Conservation (phyloP, 768 basidiomycete genomes). For the Leccinum incarnatum region DNA sequence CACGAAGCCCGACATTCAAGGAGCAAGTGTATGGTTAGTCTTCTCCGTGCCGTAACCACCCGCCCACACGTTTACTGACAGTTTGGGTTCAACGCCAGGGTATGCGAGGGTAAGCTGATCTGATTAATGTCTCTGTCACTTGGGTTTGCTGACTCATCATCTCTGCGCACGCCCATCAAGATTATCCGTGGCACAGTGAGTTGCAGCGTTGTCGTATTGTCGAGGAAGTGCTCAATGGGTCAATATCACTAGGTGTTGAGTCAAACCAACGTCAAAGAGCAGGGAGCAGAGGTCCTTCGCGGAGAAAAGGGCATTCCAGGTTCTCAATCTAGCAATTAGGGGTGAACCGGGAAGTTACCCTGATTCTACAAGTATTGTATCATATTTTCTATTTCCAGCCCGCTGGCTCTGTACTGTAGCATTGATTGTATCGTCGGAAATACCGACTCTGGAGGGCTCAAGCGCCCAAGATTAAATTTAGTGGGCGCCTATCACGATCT, state of each 20-base stretch:
- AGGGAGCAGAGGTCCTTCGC: slow-evolving; percentile 52
- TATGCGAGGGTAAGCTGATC: slow-evolving; percentile 26
- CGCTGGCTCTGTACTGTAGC: slow-evolving; percentile 6
- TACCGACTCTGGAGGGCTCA: neutral
- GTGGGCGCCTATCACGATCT: slow-evolving; percentile 13
- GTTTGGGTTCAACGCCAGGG: slow-evolving; percentile 15
- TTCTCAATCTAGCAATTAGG: slow-evolving; percentile 24
- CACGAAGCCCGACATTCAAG: slow-evolving; percentile 48
- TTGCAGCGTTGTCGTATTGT: slow-evolving; percentile 1
- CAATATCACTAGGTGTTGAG: slow-evolving; percentile 21
- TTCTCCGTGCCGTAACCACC: neutral
- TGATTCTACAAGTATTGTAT: neutral
- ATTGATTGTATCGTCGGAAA: neutral
- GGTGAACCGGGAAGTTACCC: neutral
- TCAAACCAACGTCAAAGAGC: slow-evolving; percentile 46
- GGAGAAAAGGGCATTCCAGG: slow-evolving; percentile 42
- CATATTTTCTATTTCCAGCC: neutral
- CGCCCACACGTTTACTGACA: neutral
- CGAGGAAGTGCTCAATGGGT: neutral
- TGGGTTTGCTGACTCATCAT: slow-evolving; percentile 1
- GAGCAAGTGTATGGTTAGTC: slow-evolving; percentile 54
- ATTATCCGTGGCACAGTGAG: slow-evolving; percentile 32
- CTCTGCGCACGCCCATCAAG: slow-evolving; percentile 5
- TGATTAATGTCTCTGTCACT: neutral
- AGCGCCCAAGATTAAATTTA: neutral